These are phyloP conservation scores for Daldinia sp. DNA, from an alignment of 2,329 filamentous ascomycete genomes.

Conservation along the genomic window DNA sequence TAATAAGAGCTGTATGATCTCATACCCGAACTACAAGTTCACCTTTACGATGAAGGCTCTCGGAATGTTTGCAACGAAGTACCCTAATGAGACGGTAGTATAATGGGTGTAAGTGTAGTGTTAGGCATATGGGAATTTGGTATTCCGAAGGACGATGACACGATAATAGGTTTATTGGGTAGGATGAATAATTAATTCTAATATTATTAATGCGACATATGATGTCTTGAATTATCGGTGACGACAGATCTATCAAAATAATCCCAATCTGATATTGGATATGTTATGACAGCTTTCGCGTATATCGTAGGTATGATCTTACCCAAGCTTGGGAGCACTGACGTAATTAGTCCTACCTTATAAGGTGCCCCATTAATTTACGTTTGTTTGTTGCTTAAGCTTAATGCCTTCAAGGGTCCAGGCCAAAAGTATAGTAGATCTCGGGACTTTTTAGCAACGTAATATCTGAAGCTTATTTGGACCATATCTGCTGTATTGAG, in stretches of 20 bases:
- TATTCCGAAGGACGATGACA: not conserved
- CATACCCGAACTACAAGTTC: constrained; percentile 99
- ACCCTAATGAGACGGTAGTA: constrained; percentile 71
- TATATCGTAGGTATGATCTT: not conserved
- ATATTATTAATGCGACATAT: constrained; percentile 31
- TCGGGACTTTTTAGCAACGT: not conserved
- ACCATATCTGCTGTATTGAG: not conserved
- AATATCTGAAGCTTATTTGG: not conserved
- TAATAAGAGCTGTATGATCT: constrained; percentile 99
- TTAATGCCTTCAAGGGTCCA: not conserved
- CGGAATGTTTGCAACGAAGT: constrained; percentile 84
- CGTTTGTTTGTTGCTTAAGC: not conserved
- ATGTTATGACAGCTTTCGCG: constrained; percentile 6
- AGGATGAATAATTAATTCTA: constrained; percentile 18
- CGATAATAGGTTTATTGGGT: not conserved
- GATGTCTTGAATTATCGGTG: constrained; percentile 15
- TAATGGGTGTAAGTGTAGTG: constrained; percentile 22
- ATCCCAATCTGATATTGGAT: not conserved
- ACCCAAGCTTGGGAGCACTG: constrained; percentile 6
- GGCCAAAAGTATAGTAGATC: not conserved
- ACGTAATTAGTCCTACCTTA: constrained; percentile 29
- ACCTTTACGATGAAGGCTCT: constrained; percentile 94
- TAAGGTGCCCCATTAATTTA: not conserved
- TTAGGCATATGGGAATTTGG: not conserved
- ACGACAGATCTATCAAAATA: not conserved